Evolutionary conservation across 2,329 filamentous ascomycete species (phyloP), one percentile per base, ranked within the genome.

Genomic region (Aspergillus phoenicis): DNA sequence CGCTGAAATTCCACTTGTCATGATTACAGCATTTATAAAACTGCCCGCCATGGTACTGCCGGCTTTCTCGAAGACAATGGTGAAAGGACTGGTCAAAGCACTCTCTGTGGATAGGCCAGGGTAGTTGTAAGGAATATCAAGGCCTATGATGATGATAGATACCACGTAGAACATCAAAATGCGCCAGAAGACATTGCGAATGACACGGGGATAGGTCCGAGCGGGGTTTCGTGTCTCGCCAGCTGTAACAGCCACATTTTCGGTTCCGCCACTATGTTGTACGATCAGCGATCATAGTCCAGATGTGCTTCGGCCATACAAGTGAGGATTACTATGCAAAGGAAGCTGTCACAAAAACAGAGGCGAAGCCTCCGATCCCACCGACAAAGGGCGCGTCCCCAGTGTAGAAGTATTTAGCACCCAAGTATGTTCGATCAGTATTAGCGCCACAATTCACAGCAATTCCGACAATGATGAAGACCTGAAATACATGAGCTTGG

Each of bases 161-260:
- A 81, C 72, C 53, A 83, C 74, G 64, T 83, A 83, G 72, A 86
- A 86, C 8, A 85, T 76, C 4, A 86, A 62, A 56, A 87, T 86
- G 5, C 86, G 82, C 84, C 84, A 88, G 68, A 88, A 88, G 41
- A 88, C 85, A 58, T 89, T 88, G 65, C 85, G 85, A 48, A 89
- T 84, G 2, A 88, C 87, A 3, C 82, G 81, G 1, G 87, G 87
- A 33, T 89, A 76, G 59, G 82, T 88, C 64, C 81, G 82, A 17
- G 84, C 80, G 0, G 87, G 87, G 65, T 89, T 81, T 65, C 84
- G 85, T 2, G 87, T 89, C 71, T 89, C 87, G 47, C 87, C 87
- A 0, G 87, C 87, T 0, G 87, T 88, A 59, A 89, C 86, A 53
- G 85, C 86, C 52, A 89, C 87, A 33, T 82, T 85, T 71, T 89